A percentile compares a stretch with the other conserved stretches of the same genome.
phyloP scores from a whole-genome alignment of 306 rosid genomes.

The Rosa rugosa region DNA sequence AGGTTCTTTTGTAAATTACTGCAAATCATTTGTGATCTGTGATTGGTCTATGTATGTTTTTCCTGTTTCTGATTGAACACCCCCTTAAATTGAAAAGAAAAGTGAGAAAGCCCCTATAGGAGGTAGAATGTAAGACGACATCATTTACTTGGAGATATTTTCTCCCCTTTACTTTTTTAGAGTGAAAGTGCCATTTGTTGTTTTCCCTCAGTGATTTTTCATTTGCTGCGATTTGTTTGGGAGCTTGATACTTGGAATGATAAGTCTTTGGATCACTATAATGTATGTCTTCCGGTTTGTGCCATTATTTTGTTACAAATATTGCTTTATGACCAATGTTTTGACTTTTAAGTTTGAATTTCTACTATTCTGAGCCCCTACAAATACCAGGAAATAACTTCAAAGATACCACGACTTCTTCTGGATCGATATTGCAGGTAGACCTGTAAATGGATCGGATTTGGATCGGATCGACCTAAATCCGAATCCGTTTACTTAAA shows the following conservation, averaged over 20 bases:
- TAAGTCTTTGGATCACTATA: background rate
- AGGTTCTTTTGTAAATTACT: slow-evolving; percentile 35
- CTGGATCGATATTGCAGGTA: background rate
- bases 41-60: slow-evolving; percentile 17
- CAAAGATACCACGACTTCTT: background rate
- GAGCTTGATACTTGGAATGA: slow-evolving; percentile 18
- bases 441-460: no score
- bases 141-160: slow-evolving; percentile 17
- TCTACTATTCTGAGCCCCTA: background rate
- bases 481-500: no score
- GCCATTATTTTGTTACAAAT: background rate
- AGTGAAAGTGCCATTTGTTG: slow-evolving; percentile 29
- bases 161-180: slow-evolving; percentile 6
- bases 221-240: slow-evolving; percentile 20
- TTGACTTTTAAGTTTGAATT: background rate
- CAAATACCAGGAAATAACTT: background rate
- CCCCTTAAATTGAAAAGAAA: slow-evolving; percentile 10
- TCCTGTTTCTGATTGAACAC: slow-evolving; percentile 2
- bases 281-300: background rate
- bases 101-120: slow-evolving; percentile 16
- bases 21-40: slow-evolving; percentile 31
- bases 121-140: slow-evolving; percentile 1
- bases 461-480: no score
- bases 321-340: background rate
- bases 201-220: slow-evolving; percentile 15